Percentiles rank a stretch among this genome's conserved stretches.
Evolutionary conservation across 1,284 basidiomycete species (phyloP).

Genomic region (Spongiforma sp.): DNA sequence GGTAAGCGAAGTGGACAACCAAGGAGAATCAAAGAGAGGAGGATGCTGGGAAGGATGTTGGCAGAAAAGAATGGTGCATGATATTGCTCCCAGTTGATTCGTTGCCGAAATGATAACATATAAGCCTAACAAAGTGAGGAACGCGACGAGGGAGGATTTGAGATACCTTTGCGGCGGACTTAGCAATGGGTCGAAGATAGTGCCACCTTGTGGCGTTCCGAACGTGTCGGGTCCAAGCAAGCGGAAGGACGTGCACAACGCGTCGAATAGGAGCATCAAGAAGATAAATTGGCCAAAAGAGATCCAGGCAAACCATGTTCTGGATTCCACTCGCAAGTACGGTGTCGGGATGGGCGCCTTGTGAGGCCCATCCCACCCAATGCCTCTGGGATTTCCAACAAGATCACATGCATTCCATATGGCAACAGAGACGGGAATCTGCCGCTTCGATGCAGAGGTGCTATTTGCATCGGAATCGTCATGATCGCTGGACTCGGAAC

Average conservation of each 20-base stretch:
- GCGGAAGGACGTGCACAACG: background rate
- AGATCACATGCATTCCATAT: slow-evolving; percentile 38
- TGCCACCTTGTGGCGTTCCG: slow-evolving; percentile 38
- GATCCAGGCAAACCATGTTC: slow-evolving; percentile 19
- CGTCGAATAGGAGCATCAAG: slow-evolving; percentile 18
- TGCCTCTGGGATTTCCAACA: slow-evolving; percentile 26
- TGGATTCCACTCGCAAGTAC: slow-evolving; percentile 22
- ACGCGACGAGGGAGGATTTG: slow-evolving; percentile 46
- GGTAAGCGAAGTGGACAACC: slow-evolving; percentile 43
- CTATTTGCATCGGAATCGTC: too few relatives aligned
- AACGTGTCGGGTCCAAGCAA: slow-evolving; percentile 30
- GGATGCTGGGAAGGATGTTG: slow-evolving; percentile 47
- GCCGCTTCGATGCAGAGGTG: too few relatives aligned
- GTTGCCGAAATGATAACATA: slow-evolving; percentile 48
- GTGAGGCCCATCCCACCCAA: slow-evolving; percentile 31
- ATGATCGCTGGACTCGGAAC: too few relatives aligned
- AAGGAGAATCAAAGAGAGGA: slow-evolving; percentile 46
- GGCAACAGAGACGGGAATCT: slow-evolving; percentile 12
- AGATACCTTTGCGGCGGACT: slow-evolving; percentile 47
- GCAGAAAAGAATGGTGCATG: slow-evolving; percentile 45
- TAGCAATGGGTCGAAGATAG: slow-evolving; percentile 55
- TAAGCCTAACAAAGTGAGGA: slow-evolving; percentile 45
- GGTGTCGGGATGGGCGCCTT: slow-evolving; percentile 16
- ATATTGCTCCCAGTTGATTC: slow-evolving; percentile 49
- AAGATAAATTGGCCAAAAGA: slow-evolving; percentile 19